Evolutionary conservation across 2,329 filamentous ascomycete genomes (phyloP).

Genomic region (Amesomyces nigricolor): DNA sequence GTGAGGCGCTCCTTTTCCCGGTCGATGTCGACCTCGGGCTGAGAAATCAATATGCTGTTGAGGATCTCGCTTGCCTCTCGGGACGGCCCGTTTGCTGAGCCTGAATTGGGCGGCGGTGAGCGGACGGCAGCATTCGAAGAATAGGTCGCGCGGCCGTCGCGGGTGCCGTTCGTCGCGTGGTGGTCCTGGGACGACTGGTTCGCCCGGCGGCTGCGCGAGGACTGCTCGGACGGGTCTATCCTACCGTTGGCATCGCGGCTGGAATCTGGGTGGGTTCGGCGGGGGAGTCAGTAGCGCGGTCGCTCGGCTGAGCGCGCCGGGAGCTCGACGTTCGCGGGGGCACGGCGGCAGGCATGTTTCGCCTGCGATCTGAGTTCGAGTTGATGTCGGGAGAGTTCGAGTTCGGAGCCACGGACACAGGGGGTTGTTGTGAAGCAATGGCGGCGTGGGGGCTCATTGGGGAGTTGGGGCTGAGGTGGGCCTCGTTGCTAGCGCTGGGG

Average conservation of each 20-base stretch:
- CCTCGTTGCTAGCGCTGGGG: constrained; percentile 46
- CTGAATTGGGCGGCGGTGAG: constrained; percentile 41
- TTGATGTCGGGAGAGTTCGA: constrained; percentile 40
- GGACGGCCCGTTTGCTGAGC: constrained; percentile 54
- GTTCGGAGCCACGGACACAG: constrained; percentile 36
- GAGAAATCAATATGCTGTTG: constrained; percentile 69
- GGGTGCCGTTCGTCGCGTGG: constrained; percentile 33
- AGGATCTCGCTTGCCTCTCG: constrained; percentile 76
- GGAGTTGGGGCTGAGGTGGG: constrained; percentile 32
- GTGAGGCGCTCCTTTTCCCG: constrained; percentile 65
- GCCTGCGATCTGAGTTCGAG: constrained; percentile 45
- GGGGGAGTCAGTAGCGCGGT: constrained; percentile 40
- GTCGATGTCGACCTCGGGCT: constrained; percentile 66
- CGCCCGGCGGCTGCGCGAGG: constrained; percentile 36
- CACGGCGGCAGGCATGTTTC: constrained; percentile 63
- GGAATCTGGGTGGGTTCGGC: constrained; percentile 34
- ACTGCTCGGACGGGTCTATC: constrained; percentile 29
- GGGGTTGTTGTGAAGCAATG: constrained; percentile 36
- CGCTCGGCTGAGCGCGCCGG: constrained; percentile 42
- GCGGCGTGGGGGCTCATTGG: constrained; percentile 46
- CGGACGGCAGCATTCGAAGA: constrained; percentile 42
- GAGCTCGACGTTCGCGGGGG: constrained; percentile 67
- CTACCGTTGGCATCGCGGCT: constrained; percentile 33
- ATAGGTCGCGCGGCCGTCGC: constrained; percentile 35
- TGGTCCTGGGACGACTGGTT: constrained; percentile 37